Conservation (phyloP, 805 yeast genomes). For the Huiozyma naganishii region DNA sequence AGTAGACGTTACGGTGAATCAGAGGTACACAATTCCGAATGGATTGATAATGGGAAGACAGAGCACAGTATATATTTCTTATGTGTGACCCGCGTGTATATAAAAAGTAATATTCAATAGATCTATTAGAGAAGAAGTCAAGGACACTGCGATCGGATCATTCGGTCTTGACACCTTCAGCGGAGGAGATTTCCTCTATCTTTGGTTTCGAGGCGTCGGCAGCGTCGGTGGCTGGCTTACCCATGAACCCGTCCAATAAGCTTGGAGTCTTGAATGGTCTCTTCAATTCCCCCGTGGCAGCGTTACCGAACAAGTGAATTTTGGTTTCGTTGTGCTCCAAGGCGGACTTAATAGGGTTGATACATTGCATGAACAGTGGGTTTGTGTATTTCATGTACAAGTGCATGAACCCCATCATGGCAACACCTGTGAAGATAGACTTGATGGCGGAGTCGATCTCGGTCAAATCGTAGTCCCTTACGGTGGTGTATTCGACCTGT, state of each 20-base stretch:
- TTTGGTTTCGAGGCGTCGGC: not conserved
- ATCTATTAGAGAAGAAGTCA: no score
- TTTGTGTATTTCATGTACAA: conserved; percentile 94
- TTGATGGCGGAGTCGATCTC: conserved; percentile 75
- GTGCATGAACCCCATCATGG: conserved; percentile 99
- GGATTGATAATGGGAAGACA: no score
- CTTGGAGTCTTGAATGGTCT: conserved; percentile 93
- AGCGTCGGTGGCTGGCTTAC: conserved; percentile 1
- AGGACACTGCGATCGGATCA: not conserved
- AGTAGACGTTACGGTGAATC: no score
- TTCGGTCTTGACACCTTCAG: conserved; percentile 5
- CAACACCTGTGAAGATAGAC: conserved; percentile 76
- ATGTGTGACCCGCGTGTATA: no score
- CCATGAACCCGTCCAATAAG: conserved; percentile 45
- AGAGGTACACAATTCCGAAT: no score
- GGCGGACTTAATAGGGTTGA: conserved; percentile 82
- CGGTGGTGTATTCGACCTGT: conserved; percentile 85
- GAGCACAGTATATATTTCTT: no score
- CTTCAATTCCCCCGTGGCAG: conserved; percentile 83
- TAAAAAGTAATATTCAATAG: no score
- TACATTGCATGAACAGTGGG: conserved; percentile 89
- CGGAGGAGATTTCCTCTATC: not conserved
- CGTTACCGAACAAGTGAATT: conserved; percentile 75
- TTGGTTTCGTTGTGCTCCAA: conserved; percentile 82
- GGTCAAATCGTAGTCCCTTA: conserved; percentile 83